Percentiles rank a stretch among this genome's conserved stretches.
These are phyloP conservation scores for Incumbomyces delicatus DNA, from an alignment of 2,329 filamentous ascomycete genomes.

Conservation along the genomic window DNA sequence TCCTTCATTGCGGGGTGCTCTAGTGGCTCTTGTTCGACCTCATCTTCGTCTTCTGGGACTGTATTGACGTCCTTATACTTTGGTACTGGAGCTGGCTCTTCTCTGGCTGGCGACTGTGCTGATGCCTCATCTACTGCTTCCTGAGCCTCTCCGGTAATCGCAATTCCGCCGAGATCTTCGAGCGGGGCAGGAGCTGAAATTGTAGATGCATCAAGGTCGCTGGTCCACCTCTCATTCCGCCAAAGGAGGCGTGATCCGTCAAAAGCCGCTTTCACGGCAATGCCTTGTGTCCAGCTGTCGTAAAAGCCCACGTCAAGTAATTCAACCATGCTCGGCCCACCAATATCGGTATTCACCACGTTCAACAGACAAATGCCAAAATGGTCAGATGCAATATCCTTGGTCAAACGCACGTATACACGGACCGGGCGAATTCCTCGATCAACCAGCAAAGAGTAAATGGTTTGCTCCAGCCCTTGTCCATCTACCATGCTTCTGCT, in stretches of 20 bases:
- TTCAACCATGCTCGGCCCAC: slow-evolving; percentile 20
- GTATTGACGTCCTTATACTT: neutral
- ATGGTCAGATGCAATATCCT: neutral
- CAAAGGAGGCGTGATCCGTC: slow-evolving; percentile 13
- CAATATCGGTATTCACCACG: slow-evolving; percentile 21
- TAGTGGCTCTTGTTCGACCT: neutral
- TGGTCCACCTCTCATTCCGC: slow-evolving; percentile 5
- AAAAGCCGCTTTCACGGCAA: slow-evolving; percentile 14
- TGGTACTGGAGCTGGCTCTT: neutral
- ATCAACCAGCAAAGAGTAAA: too few species aligned
- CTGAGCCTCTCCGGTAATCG: neutral
- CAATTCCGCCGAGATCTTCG: neutral
- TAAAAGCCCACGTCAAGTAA: slow-evolving; percentile 16
- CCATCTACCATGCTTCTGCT: too few species aligned
- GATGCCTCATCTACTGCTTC: neutral
- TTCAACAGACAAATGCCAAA: slow-evolving; percentile 15
- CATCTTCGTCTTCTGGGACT: slow-evolving; percentile 2
- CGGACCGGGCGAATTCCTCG: slow-evolving; percentile 17
- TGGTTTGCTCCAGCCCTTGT: too few species aligned
- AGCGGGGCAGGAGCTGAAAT: neutral
- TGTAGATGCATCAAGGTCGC: neutral
- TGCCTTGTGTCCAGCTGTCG: slow-evolving; percentile 12
- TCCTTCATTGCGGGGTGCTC: slow-evolving; percentile 6
- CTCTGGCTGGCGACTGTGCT: neutral
- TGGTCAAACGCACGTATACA: slow-evolving; percentile 12